These are phyloP conservation scores for Magnolia officinalis DNA, from an alignment of 164 flowering plant genomes.

Conservation along the genomic window DNA sequence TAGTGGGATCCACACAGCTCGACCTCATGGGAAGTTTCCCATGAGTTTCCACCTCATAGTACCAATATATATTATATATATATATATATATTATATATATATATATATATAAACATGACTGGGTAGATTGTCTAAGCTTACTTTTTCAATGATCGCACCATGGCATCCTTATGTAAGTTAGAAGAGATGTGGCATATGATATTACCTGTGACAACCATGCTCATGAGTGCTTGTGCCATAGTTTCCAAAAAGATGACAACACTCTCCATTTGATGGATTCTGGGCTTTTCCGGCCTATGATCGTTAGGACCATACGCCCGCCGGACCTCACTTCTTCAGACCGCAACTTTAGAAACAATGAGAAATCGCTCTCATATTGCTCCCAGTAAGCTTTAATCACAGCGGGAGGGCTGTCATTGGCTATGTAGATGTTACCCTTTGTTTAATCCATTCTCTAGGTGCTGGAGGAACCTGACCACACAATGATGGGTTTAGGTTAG, in stretches of 20 bases:
- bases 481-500: background rate
- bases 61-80: no score
- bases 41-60: no score
- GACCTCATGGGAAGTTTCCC: no score
- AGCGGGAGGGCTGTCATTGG: constrained; percentile 12
- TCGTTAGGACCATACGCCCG: constrained; percentile 32
- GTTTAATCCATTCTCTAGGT: constrained; percentile 1
- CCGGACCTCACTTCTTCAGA: constrained; percentile 24
- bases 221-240: constrained; percentile 23
- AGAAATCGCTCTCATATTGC: constrained; percentile 28
- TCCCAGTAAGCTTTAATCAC: constrained; percentile 11
- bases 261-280: constrained; percentile 20
- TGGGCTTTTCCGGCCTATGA: constrained; percentile 19
- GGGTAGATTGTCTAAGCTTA: no score
- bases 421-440: constrained; percentile 22
- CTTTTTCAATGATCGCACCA: no score
- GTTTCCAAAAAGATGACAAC: constrained; percentile 22
- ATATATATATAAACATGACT: no score
- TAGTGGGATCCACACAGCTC: no score
- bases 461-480: constrained; percentile 8
- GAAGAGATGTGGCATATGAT: background rate
- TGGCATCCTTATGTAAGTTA: background rate
- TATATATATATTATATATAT: no score
- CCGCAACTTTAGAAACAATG: constrained; percentile 22
- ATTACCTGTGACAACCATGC: constrained; percentile 23